Percentiles rank a stretch among this genome's conserved stretches.
Evolutionary conservation across 345 rosid genomes (phyloP).

Genomic region (Brassica napus): Da-Ae NC_063447.1:12309501-12310000

Average conservation of each 20-base stretch:
- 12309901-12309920: slow-evolving; percentile 77
- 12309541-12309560: slow-evolving; percentile 7
- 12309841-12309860: slow-evolving; percentile 88
- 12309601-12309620: neutral
- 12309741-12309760: slow-evolving; percentile 1
- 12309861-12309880: slow-evolving; percentile 89
- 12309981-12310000: slow-evolving; percentile 75
- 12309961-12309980: slow-evolving; percentile 94
- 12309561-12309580: neutral
- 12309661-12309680: neutral
- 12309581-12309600: neutral
- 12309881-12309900: slow-evolving; percentile 79
- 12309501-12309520: slow-evolving; percentile 8
- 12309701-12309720: neutral
- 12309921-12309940: slow-evolving; percentile 94
- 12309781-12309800: slow-evolving; percentile 19
- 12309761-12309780: slow-evolving; percentile 2
- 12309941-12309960: slow-evolving; percentile 64
- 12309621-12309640: neutral
- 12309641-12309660: slow-evolving; percentile 15
- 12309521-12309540: slow-evolving; percentile 2
- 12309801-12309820: neutral
- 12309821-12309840: neutral
- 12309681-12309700: neutral
- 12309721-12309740: neutral